Base-by-base conservation (phyloP, 345 rosid species). In the Eucalyptus paniculata region DNA sequence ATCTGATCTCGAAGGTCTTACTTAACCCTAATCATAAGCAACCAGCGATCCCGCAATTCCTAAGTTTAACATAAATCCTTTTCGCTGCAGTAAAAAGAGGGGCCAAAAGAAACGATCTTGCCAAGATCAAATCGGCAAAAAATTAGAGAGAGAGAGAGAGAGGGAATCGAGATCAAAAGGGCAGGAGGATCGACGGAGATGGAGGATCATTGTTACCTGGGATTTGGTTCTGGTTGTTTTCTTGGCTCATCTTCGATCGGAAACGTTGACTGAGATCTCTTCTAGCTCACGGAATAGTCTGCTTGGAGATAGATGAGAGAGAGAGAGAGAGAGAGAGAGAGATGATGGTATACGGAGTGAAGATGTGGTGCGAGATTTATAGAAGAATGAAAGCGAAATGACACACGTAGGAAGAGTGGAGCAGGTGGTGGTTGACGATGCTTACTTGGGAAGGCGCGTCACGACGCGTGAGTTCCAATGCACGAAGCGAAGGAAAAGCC, bases 231-330 rank as follows among this genome's bases (percentile, higher is more conserved):
- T 88, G 90, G 81, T 88, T 72, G 91, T 93, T 45, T 53, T 62
- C 83, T 28, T 86, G 94, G 86, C 91, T 91, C 94, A 94, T 93
- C 88, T 10, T 89, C 18, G 81, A 87, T 62, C 26, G 34, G 49
- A 40, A 77, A 21, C 83, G 28, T 77, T 19, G 83, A 77, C 30
- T 40, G 83, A 40, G 83, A 77, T 77, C 77, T n/a, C 77, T 65
- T 60, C 14, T 69, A 77, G 47, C 47, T 77, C 47, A 37, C 28
- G 45, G 14, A 40, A 7, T 21, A 21, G 30, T 21, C 5, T 77
- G 47, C 83, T 19, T 77, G 28, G 45, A 34, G 44, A 37, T 4
- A 72, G 44, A 37, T 32, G 44, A 18, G 6, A 6, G 24, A 9
- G 10, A 34, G 42, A 32, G 80, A 65, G 45, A 4, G 49, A 47